Base-by-base conservation (phyloP, 2,329 filamentous ascomycete species). In the Trichoderma sp. region DNA sequence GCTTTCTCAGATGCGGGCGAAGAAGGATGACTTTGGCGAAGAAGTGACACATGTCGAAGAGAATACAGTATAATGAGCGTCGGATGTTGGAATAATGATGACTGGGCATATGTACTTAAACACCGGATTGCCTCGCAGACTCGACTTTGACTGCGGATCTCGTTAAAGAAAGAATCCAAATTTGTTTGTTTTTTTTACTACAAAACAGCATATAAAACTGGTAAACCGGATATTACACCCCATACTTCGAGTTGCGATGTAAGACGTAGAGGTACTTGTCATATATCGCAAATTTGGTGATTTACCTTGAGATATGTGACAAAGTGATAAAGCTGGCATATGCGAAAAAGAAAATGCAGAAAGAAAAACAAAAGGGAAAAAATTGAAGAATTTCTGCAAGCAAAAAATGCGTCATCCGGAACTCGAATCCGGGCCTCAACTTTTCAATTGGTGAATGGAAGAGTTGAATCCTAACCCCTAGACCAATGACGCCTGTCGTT, bases 401-500 rank as follows among this genome's bases (percentile, higher is more conserved):
- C 33, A 68, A 68, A 68, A 68, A 63, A 49, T 68, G 66, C 66
- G 66, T 68, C 66, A 68, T 68, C 66, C 66, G 66, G 66, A 68
- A 68, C 66, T 68, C 66, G 66, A 68, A 68, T 68, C 66, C 66
- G 66, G 66, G 66, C 66, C 66, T 68, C 66, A 68, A 68, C 66
- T 68, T 68, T 68, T 68, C 66, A 8, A 37, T 56, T 52, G n/a
- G 14, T 27, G 4, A 61, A 68, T 68, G 66, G 66, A 68, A 68
- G 66, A 68, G 66, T 68, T 68, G 66, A 68, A 68, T 68, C 66
- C 66, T 68, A 68, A 68, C 66, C 66, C 66, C 66, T 68, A 68
- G 66, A 68, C 66, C 66, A 68, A 68, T 68, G 66, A 63, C 66
- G 66, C 66, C 13, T 2, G 5, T 35, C 4, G 24, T 1, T 27